Percentiles rank a stretch among this genome's conserved stretches.
phyloP scores from a whole-genome alignment of 129 eudicot genomes.

The Flaveria robusta region DNA sequence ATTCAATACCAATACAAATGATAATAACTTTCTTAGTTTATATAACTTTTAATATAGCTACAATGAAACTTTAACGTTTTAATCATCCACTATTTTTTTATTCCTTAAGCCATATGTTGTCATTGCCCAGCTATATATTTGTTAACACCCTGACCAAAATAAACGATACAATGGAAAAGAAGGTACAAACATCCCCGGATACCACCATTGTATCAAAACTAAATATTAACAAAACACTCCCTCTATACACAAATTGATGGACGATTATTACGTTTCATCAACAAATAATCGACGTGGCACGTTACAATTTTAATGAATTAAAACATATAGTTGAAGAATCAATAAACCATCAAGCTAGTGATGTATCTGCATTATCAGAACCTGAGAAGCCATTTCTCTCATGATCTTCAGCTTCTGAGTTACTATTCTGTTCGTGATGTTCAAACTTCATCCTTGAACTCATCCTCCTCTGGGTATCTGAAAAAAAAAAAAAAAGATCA shows the following conservation, averaged over 20 bases:
- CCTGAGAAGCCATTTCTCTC: slow-evolving; percentile 57
- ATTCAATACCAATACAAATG: no score
- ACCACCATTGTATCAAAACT: slow-evolving; percentile 13
- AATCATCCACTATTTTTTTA: no score
- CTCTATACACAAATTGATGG: slow-evolving; percentile 23
- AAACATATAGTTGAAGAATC: slow-evolving; percentile 8
- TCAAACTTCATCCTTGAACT: slow-evolving; percentile 55
- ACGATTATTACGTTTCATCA: slow-evolving; percentile 16
- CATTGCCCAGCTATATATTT: no score
- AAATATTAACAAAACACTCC: slow-evolving; percentile 3
- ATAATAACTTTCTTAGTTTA: no score
- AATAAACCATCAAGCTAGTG: slow-evolving; percentile 37
- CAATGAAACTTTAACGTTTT: no score
- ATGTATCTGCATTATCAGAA: slow-evolving; percentile 54
- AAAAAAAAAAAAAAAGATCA: slow-evolving; percentile 9
- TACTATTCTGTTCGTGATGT: slow-evolving; percentile 38
- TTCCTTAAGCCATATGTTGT: no score
- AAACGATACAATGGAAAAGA: not conserved
- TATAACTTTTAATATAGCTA: no score
- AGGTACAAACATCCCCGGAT: not conserved
- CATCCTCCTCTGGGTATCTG: slow-evolving; percentile 61
- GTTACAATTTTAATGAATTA: not conserved
- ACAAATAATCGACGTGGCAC: slow-evolving; percentile 8
- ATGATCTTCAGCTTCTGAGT: slow-evolving; percentile 56
- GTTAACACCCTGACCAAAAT: no score